Base-by-base conservation (phyloP, 2,329 filamentous ascomycete genomes). In the Aschersonia sp. region DNA sequence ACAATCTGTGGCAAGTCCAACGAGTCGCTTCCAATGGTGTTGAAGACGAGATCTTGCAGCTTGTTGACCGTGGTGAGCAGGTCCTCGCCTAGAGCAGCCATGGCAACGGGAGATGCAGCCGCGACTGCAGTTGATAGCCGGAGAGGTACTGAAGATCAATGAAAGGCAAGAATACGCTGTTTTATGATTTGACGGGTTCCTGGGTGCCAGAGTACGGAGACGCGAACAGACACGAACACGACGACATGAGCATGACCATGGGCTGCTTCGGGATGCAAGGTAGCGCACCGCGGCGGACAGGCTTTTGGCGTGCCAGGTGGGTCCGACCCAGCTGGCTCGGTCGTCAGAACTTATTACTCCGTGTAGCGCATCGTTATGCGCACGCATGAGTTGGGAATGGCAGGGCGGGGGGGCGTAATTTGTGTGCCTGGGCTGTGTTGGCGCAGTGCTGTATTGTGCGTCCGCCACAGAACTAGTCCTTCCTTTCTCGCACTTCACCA, bases 1-100 rank as follows among this genome's bases (percentile, higher is more conserved):
- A 96, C 92, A 76, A 98, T 98, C 71, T 98, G 92, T 50, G 92
- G 92, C 50, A 98, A 74, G 69, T 98, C 92, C 52, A 98, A 78
- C 47, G 91, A 97, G 68, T 98, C 92, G 73, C 89, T 97, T 68
- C 92, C 92, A 67, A 98, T 98, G 57, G 92, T 98, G 72, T 98
- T 98, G 75, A 98, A 98, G 61, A 98, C 92, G 62, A 98, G 72
- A 68, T 97, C 92, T 69, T 98, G 92, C 61, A 98, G 77, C 75
- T 94, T 94, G 75, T 98, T 98, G 71, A 98, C 92, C 55, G 89
- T 94, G 58, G 80, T 81, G 65, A 98, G 80, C 68, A 98, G 74
- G 69, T 98, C 89, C 69, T 98, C 92, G 63, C 92, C 91, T 60
- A 98, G 82, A 61, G 91, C 82, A 64, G 92, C 85, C 92, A 97